These are phyloP conservation scores for Penicillium paxilli DNA, from an alignment of 495 filamentous ascomycete species.

Conservation along the genomic window DNA sequence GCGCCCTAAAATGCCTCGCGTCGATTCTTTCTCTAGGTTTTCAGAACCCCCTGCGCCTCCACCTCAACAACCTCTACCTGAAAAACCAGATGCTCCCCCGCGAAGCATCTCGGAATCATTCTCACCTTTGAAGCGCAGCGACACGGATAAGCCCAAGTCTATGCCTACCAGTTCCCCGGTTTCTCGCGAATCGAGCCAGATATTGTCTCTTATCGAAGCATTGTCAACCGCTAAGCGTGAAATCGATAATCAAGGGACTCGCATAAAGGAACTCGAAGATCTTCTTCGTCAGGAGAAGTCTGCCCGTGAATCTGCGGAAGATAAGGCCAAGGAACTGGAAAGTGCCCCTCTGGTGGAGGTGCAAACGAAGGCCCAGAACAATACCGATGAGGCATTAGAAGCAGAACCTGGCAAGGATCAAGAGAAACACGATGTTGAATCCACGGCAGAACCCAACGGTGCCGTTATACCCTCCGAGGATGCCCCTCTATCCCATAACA, in stretches of 20 bases:
- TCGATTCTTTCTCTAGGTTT: conserved; percentile 60
- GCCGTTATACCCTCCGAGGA: conserved; percentile 8
- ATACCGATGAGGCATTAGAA: conserved; percentile 33
- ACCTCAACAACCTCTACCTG: conserved; percentile 85
- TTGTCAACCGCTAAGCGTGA: conserved; percentile 76
- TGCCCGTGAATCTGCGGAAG: conserved; percentile 81
- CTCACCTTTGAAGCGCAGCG: conserved; percentile 64
- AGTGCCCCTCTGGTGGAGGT: conserved; percentile 30
- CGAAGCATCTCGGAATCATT: conserved; percentile 42
- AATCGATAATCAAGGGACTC: conserved; percentile 73
- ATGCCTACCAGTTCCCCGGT: conserved; percentile 59
- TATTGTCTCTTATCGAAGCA: conserved; percentile 76
- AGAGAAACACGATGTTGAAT: conserved; percentile 9
- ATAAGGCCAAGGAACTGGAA: conserved; percentile 71
- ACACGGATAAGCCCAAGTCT: conserved; percentile 71
- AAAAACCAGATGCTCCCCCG: conserved; percentile 75
- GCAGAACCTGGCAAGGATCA: conserved; percentile 7
- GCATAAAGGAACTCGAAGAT: conserved; percentile 79
- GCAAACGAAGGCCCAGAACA: conserved; percentile 25
- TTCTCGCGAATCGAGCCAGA: conserved; percentile 68
- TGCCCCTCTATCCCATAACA: conserved; percentile 34
- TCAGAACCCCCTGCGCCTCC: conserved; percentile 90
- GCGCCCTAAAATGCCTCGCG: conserved; percentile 56
- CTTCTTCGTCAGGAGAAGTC: conserved; percentile 74
- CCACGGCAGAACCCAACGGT: conserved; percentile 18